These are phyloP conservation scores for Fusarium sublunatum DNA, from an alignment of 2,329 filamentous ascomycete genomes.

Conservation along the genomic window DNA sequence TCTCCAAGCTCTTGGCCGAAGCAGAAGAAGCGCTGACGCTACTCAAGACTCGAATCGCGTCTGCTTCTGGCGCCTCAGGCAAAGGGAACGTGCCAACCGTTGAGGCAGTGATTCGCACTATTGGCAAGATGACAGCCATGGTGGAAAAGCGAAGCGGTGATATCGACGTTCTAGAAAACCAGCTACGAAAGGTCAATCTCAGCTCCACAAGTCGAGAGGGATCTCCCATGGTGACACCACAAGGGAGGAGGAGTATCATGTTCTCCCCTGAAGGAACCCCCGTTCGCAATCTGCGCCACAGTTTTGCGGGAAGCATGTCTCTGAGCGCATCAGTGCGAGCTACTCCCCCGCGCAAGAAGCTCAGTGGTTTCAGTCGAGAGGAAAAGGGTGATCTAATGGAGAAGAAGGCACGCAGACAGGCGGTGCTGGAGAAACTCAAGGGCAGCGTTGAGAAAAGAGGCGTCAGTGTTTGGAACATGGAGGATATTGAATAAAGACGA, in stretches of 20 bases:
- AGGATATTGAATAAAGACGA: conserved; percentile 57
- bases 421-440: conserved; percentile 64
- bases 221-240: conserved; percentile 56
- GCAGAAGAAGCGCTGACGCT: conserved; percentile 83
- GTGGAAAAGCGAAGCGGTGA: conserved; percentile 91
- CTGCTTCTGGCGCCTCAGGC: conserved; percentile 62
- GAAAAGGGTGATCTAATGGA: conserved; percentile 69
- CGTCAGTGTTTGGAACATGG: conserved; percentile 62
- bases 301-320: conserved; percentile 53
- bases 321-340: conserved; percentile 54
- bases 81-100: conserved; percentile 78
- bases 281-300: conserved; percentile 56
- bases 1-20: conserved; percentile 79
- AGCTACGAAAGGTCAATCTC: conserved; percentile 79
- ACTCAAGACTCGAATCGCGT: conserved; percentile 80
- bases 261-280: conserved; percentile 59
- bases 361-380: conserved; percentile 68
- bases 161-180: conserved; percentile 87
- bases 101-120: conserved; percentile 91
- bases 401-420: conserved; percentile 64
- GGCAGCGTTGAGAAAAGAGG: conserved; percentile 62
- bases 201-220: conserved; percentile 57
- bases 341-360: conserved; percentile 68
- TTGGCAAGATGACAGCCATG: conserved; percentile 91
- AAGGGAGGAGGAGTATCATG: conserved; percentile 52